phyloP scores from a whole-genome alignment of 2,329 filamentous ascomycete species.

The Botryosphaeria agaves region DNA sequence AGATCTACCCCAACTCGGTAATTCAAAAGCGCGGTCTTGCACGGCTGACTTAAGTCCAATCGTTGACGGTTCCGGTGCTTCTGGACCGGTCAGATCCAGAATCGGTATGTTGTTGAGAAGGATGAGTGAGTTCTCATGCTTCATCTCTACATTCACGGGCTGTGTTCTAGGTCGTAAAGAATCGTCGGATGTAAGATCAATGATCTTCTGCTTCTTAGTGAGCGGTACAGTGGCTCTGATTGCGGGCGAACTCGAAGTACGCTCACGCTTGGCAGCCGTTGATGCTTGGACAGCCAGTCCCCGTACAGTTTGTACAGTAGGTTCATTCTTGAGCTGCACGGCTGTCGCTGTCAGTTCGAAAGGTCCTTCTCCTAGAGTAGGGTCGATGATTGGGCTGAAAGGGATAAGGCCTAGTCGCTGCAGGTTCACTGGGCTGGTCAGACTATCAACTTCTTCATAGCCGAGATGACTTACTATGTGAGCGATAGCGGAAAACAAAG shows the following conservation, averaged over 20 bases:
- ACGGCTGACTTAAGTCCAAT: background rate
- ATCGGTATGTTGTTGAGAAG: background rate
- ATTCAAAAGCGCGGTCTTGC: background rate
- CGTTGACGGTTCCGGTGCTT: background rate
- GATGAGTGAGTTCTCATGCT: background rate
- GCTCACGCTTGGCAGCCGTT: background rate
- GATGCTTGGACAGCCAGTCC: background rate
- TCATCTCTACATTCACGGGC: background rate
- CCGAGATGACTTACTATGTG: background rate
- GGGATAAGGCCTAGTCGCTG: background rate
- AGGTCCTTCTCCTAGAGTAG: background rate
- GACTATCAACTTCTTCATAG: background rate
- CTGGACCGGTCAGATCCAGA: background rate
- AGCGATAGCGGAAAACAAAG: background rate
- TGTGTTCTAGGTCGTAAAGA: background rate
- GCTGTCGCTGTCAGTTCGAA: too few relatives aligned
- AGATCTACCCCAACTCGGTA: background rate
- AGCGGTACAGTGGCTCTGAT: background rate
- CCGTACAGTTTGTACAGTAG: too few relatives aligned
- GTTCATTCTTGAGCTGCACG: too few relatives aligned
- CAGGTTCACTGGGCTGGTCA: background rate
- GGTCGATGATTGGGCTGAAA: background rate
- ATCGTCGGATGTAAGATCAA: background rate
- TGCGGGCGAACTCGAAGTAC: background rate
- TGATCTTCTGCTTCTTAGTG: background rate